Conservation (phyloP, 163 green algal species). For the Prototheca cutis region DNA sequence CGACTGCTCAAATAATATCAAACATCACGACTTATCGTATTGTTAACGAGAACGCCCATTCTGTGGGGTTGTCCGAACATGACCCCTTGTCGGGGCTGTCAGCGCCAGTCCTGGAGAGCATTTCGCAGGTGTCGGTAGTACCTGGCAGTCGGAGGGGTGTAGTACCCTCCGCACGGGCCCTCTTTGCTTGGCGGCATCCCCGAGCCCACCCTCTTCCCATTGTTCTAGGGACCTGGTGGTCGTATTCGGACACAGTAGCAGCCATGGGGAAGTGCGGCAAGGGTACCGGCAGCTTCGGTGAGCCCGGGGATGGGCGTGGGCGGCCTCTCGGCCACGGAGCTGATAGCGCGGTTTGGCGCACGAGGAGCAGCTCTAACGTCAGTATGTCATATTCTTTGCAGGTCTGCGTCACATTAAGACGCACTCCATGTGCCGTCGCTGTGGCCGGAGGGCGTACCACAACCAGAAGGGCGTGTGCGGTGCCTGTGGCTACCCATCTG, state of each 20-base stretch:
- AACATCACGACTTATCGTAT: no score
- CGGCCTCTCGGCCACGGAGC: no score
- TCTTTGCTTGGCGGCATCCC: background rate
- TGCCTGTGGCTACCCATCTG: slow-evolving; percentile 89
- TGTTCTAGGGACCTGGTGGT: background rate
- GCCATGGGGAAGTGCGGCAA: slow-evolving; percentile 95
- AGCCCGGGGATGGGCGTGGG: slow-evolving; percentile 13
- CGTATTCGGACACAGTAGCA: slow-evolving; percentile 2
- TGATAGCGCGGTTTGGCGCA: no score
- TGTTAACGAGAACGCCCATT: no score
- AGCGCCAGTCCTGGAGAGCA: background rate
- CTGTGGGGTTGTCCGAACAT: no score
- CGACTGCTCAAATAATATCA: no score
- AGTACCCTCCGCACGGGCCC: no score
- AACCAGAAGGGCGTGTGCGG: slow-evolving; percentile 95
- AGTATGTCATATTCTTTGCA: no score
- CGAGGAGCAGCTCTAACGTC: no score
- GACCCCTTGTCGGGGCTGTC: background rate
- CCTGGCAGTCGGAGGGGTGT: background rate
- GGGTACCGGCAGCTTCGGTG: slow-evolving; percentile 94
- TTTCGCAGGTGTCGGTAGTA: no score
- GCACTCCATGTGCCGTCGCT: slow-evolving; percentile 95
- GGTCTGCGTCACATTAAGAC: slow-evolving; percentile 96
- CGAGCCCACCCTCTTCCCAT: background rate
- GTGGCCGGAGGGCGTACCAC: slow-evolving; percentile 86